phyloP scores from a whole-genome alignment of 2,329 filamentous ascomycete species.

The Colletotrichum viniferum region DNA sequence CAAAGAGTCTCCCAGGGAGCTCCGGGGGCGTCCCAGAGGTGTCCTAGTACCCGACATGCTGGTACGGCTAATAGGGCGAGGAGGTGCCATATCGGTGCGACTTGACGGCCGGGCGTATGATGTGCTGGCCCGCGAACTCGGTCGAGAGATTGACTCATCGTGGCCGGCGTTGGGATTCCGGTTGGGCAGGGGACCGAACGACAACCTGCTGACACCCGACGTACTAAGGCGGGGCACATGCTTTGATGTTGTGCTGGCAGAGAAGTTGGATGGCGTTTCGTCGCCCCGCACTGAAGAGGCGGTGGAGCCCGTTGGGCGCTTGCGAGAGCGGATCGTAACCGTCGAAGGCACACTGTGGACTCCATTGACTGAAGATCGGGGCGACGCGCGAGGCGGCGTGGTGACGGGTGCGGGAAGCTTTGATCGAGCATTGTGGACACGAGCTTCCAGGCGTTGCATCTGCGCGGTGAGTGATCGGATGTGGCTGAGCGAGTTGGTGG shows the following conservation, averaged over 20 bases:
- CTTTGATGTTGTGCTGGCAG: slow-evolving; percentile 44
- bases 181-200: slow-evolving; percentile 66
- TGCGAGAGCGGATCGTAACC: slow-evolving; percentile 70
- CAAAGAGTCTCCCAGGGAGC: slow-evolving; percentile 61
- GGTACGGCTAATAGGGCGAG: slow-evolving; percentile 68
- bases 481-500: slow-evolving; percentile 80
- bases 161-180: slow-evolving; percentile 52
- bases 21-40: slow-evolving; percentile 71
- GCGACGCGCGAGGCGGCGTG: slow-evolving; percentile 83
- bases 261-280: slow-evolving; percentile 37
- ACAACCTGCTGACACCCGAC: slow-evolving; percentile 66
- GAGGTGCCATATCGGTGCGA: slow-evolving; percentile 56
- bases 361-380: slow-evolving; percentile 56
- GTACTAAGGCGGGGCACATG: slow-evolving; percentile 65
- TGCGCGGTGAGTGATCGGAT: slow-evolving; percentile 93
- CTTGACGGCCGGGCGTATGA: slow-evolving; percentile 60
- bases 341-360: slow-evolving; percentile 54
- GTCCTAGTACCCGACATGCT: slow-evolving; percentile 67
- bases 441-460: slow-evolving; percentile 94
- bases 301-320: slow-evolving; percentile 66
- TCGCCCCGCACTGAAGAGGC: slow-evolving; percentile 54
- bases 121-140: slow-evolving; percentile 74
- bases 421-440: slow-evolving; percentile 89
- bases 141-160: slow-evolving; percentile 59
- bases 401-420: slow-evolving; percentile 83